Evolutionary conservation across 164 flowering plant genomes (phyloP).

Genomic region (Euptelea pleiosperma): DNA sequence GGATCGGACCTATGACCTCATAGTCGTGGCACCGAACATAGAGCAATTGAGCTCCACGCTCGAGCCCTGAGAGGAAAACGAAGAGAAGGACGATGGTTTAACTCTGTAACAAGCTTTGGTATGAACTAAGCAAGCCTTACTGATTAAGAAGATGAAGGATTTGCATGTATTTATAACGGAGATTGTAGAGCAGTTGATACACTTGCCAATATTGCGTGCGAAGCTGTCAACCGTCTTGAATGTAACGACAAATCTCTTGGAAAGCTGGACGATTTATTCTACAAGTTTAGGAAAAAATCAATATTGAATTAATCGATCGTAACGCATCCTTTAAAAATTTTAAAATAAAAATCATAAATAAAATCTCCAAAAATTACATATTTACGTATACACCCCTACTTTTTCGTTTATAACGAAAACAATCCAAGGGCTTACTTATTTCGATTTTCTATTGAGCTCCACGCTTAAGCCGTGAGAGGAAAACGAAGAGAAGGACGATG

Average conservation of each 20-base stretch:
- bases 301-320: too few relatives aligned
- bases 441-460: too few relatives aligned
- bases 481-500: background rate
- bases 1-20: slow-evolving; percentile 9
- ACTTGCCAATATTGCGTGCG: slow-evolving; percentile 7
- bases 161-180: slow-evolving; percentile 6
- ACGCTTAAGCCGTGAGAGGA: background rate
- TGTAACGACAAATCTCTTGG: slow-evolving; percentile 1
- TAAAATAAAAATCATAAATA: too few relatives aligned
- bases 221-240: background rate
- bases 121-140: background rate
- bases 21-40: background rate
- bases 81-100: background rate
- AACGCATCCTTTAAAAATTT: too few relatives aligned
- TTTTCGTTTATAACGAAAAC: too few relatives aligned
- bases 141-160: background rate
- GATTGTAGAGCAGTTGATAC: slow-evolving; percentile 2
- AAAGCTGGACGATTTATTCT: too few relatives aligned
- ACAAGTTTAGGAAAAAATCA: too few relatives aligned
- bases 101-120: background rate
- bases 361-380: too few relatives aligned
- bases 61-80: background rate
- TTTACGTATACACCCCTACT: too few relatives aligned
- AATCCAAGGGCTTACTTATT: too few relatives aligned
- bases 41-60: background rate